phyloP scores from a whole-genome alignment of 768 basidiomycete genomes.

The Amanita subjunquillea region DNA sequence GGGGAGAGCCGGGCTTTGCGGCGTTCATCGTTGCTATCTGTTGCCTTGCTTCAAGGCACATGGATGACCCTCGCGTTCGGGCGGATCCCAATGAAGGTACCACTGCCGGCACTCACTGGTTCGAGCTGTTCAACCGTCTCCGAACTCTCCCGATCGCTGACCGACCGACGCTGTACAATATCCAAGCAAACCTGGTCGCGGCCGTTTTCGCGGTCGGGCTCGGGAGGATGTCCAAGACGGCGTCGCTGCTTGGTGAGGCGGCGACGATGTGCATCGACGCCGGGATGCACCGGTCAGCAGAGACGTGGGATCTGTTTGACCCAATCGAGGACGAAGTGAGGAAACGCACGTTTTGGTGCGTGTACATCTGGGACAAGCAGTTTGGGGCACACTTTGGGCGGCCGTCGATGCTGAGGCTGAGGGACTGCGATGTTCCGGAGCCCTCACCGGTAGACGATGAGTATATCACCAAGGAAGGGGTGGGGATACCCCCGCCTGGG shows the following conservation, averaged over 20 bases:
- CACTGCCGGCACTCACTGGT: slow-evolving; percentile 88
- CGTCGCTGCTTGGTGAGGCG: slow-evolving; percentile 77
- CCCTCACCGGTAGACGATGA: slow-evolving; percentile 84
- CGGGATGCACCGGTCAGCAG: slow-evolving; percentile 80
- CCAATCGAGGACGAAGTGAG: slow-evolving; percentile 85
- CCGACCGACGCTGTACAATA: slow-evolving; percentile 82
- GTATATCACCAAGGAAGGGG: slow-evolving; percentile 66
- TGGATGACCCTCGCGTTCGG: slow-evolving; percentile 85
- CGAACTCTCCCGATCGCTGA: slow-evolving; percentile 87
- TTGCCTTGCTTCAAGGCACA: slow-evolving; percentile 84
- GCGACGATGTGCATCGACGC: slow-evolving; percentile 84
- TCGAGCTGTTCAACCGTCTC: slow-evolving; percentile 78
- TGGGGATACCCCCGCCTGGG: slow-evolving; percentile 57
- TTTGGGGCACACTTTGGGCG: slow-evolving; percentile 82
- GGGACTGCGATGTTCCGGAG: slow-evolving; percentile 89
- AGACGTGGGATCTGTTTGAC: slow-evolving; percentile 81
- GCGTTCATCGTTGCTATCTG: slow-evolving; percentile 91
- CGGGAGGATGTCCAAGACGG: slow-evolving; percentile 81
- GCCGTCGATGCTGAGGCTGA: slow-evolving; percentile 75
- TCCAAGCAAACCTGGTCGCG: slow-evolving; percentile 86
- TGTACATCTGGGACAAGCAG: slow-evolving; percentile 96
- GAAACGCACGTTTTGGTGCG: slow-evolving; percentile 94
- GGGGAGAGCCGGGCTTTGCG: slow-evolving; percentile 93
- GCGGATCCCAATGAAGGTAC: slow-evolving; percentile 73
- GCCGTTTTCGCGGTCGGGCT: slow-evolving; percentile 89